Conservation (phyloP, 1,284 basidiomycete genomes). For the Sanguinoderma infundibulare region DNA sequence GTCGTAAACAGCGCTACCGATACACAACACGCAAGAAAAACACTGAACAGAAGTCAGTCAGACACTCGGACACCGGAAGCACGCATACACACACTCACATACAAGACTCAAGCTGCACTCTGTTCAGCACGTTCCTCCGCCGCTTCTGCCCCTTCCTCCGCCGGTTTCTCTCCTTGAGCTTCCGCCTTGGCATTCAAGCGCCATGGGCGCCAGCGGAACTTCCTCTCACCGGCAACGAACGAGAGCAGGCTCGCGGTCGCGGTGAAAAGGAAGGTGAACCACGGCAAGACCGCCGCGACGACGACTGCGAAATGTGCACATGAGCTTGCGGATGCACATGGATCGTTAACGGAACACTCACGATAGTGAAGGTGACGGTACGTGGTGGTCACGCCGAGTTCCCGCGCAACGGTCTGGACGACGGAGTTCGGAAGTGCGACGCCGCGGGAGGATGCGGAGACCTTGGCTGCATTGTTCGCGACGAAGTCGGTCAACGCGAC, state of each 20-base stretch:
- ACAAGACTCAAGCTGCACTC: too few relatives aligned
- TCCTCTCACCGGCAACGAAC: too few relatives aligned
- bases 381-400: constrained; percentile 46
- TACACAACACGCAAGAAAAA: too few relatives aligned
- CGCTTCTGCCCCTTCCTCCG: too few relatives aligned
- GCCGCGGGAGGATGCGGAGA: constrained; percentile 47
- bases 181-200: too few relatives aligned
- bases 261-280: constrained; percentile 39
- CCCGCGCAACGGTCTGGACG: constrained; percentile 43
- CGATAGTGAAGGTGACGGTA: constrained; percentile 55
- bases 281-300: constrained; percentile 33
- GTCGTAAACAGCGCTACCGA: too few relatives aligned
- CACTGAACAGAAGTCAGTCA: too few relatives aligned
- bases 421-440: constrained; percentile 42
- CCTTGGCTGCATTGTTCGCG: constrained; percentile 48
- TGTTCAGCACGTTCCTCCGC: too few relatives aligned
- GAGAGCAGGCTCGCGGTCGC: constrained; percentile 32
- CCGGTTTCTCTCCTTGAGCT: too few relatives aligned
- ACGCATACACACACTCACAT: too few relatives aligned
- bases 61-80: too few relatives aligned
- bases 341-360: constrained; percentile 34
- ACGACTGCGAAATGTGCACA: constrained; percentile 23
- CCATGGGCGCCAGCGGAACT: too few relatives aligned
- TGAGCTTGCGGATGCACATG: background rate
- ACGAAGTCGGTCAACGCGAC: constrained; percentile 59